Evolutionary conservation across 306 rosid genomes (phyloP).

Genomic region (Quercus agrifolia): DNA sequence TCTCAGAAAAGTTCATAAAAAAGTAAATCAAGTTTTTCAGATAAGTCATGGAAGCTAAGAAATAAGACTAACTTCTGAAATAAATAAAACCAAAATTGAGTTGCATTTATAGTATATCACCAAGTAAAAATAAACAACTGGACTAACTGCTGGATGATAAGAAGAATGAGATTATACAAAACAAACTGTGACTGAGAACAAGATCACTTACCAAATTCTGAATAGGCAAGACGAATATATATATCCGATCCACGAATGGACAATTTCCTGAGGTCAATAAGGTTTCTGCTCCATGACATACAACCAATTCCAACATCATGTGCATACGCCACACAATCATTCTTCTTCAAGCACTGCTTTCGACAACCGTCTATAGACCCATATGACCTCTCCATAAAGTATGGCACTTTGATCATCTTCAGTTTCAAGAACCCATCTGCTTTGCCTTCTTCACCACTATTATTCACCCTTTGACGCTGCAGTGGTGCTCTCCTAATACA

Average conservation of each 20-base stretch:
- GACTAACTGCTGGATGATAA: too few relatives aligned
- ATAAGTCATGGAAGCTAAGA: too few relatives aligned
- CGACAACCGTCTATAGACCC: constrained; percentile 22
- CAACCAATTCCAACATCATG: constrained; percentile 19
- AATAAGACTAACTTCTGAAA: too few relatives aligned
- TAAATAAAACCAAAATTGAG: too few relatives aligned
- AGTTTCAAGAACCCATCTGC: constrained; percentile 29
- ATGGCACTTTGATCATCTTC: constrained; percentile 34
- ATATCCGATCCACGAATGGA: not conserved
- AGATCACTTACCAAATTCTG: not conserved
- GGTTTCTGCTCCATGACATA: not conserved
- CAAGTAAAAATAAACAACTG: too few relatives aligned
- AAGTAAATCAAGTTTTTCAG: too few relatives aligned
- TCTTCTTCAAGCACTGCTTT: constrained; percentile 22
- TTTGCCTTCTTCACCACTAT: not conserved
- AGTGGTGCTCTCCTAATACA: constrained; percentile 15
- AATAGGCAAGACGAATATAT: not conserved
- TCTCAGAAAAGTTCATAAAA: too few relatives aligned
- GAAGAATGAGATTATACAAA: not conserved
- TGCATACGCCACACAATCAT: constrained; percentile 34
- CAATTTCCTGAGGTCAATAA: not conserved
- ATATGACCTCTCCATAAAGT: constrained; percentile 8
- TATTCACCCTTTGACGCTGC: constrained; percentile 19
- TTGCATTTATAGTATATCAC: too few relatives aligned
- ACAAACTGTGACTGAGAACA: not conserved